Evolutionary conservation across 2,329 filamentous ascomycete species (phyloP).

Genomic region (Rutstroemia sp.): DNA sequence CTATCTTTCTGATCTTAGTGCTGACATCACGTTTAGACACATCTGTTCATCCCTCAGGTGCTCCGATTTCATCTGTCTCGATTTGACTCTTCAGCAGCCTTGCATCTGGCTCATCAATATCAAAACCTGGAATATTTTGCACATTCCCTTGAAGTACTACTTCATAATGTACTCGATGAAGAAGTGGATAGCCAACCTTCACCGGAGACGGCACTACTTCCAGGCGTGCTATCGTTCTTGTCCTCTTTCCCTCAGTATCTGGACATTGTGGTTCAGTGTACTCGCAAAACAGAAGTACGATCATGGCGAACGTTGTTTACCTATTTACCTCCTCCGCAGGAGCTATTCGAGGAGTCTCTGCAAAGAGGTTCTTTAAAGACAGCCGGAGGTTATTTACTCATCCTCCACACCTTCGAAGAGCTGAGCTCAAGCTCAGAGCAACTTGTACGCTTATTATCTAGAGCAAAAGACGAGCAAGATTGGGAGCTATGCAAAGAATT

Average conservation of each 20-base stretch:
- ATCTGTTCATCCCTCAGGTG: slow-evolving; percentile 85
- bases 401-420: slow-evolving; percentile 77
- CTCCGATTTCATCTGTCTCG: slow-evolving; percentile 71
- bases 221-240: slow-evolving; percentile 54
- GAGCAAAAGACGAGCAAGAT: slow-evolving; percentile 77
- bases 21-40: slow-evolving; percentile 52
- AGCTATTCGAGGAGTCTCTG: slow-evolving; percentile 88
- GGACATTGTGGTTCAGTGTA: slow-evolving; percentile 94
- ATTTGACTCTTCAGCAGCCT: slow-evolving; percentile 71
- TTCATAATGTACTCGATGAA: slow-evolving; percentile 90
- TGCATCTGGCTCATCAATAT: slow-evolving; percentile 78
- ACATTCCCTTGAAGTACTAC: slow-evolving; percentile 82
- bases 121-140: slow-evolving; percentile 84
- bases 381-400: slow-evolving; percentile 90
- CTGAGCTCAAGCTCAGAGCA: slow-evolving; percentile 64
- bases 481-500: slow-evolving; percentile 96
- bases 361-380: slow-evolving; percentile 84
- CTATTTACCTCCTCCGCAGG: slow-evolving; percentile 81
- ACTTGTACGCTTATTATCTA: slow-evolving; percentile 70
- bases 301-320: slow-evolving; percentile 93
- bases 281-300: slow-evolving; percentile 89
- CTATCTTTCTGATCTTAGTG: not conserved
- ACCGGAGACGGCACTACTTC: slow-evolving; percentile 57
- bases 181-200: slow-evolving; percentile 71
- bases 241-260: slow-evolving; percentile 80